Conservation (phyloP, 2,329 filamentous ascomycete genomes). For the Trichoderma asperellum region DNA sequence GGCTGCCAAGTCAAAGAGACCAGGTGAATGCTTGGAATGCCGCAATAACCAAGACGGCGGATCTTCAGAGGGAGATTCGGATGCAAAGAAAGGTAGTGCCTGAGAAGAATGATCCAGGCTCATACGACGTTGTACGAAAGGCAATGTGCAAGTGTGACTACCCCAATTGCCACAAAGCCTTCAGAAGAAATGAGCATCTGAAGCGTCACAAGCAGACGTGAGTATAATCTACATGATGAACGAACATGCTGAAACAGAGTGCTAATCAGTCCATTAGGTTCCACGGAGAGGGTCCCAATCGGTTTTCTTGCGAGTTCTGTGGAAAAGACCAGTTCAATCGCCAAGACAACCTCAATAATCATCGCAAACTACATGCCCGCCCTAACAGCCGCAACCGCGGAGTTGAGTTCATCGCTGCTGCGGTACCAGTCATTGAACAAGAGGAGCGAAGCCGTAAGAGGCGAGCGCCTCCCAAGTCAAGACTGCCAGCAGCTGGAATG, state of each 20-base stretch:
- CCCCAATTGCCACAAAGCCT: conserved; percentile 52
- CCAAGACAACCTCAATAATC: conserved; percentile 49
- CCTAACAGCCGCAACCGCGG: conserved; percentile 47
- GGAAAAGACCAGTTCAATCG: conserved; percentile 49
- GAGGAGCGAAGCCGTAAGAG: conserved; percentile 48
- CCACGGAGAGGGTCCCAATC: conserved; percentile 46
- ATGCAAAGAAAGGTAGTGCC: conserved; percentile 37
- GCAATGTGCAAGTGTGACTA: conserved; percentile 52
- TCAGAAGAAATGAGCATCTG: conserved; percentile 58
- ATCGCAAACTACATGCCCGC: conserved; percentile 47
- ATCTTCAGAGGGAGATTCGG: conserved; percentile 49
- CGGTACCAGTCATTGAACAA: conserved; percentile 47
- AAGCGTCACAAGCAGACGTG: conserved; percentile 60
- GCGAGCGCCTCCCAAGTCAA: conserved; percentile 45
- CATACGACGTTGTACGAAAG: conserved; percentile 44
- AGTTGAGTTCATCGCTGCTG: conserved; percentile 47
- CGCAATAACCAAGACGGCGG: conserved; percentile 49
- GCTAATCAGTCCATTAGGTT: conserved; percentile 34
- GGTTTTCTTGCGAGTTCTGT: conserved; percentile 49
- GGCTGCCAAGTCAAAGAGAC: conserved; percentile 45
- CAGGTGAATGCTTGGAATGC: conserved; percentile 42
- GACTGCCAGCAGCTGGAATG: conserved; percentile 32
- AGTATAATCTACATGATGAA: conserved; percentile 35
- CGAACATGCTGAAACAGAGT: neutral
- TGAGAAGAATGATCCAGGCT: conserved; percentile 38